Evolutionary conservation across 371 early-diverging fungal genomes (phyloP).

Genomic region (Mucor indicus): DNA sequence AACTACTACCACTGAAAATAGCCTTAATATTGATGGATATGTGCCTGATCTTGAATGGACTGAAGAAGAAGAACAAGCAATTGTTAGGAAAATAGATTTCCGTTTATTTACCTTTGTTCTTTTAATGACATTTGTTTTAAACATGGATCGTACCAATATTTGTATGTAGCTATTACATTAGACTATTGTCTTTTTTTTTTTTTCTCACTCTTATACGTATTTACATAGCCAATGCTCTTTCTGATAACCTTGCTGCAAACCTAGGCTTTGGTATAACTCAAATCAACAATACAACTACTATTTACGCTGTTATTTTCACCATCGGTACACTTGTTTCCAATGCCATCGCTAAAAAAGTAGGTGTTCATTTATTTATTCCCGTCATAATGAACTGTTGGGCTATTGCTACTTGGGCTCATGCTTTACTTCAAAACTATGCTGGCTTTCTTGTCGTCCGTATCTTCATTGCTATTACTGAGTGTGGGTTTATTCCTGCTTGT

Average conservation of each 20-base stretch:
- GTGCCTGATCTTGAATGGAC: slow-evolving; percentile 36
- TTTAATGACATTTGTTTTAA: slow-evolving; percentile 39
- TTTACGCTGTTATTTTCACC: slow-evolving; percentile 37
- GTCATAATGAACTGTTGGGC: slow-evolving; percentile 64
- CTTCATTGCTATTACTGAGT: slow-evolving; percentile 39
- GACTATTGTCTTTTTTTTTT: background rate
- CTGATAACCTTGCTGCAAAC: slow-evolving; percentile 32
- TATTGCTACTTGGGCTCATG: slow-evolving; percentile 45
- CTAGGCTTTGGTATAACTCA: slow-evolving; percentile 35
- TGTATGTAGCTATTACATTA: slow-evolving; percentile 25
- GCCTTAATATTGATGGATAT: slow-evolving; percentile 8
- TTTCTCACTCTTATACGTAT: too few species aligned
- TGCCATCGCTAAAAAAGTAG: slow-evolving; percentile 48
- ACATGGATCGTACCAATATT: slow-evolving; percentile 48
- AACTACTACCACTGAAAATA: background rate
- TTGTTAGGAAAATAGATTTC: slow-evolving; percentile 27
- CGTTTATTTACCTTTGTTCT: slow-evolving; percentile 35
- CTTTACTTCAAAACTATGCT: slow-evolving; percentile 22
- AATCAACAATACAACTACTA: slow-evolving; percentile 27
- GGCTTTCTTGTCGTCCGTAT: slow-evolving; percentile 26
- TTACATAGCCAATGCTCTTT: slow-evolving; percentile 49
- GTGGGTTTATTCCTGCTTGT: slow-evolving; percentile 61
- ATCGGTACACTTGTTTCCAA: slow-evolving; percentile 41
- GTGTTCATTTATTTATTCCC: slow-evolving; percentile 59
- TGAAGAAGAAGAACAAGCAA: slow-evolving; percentile 28